These are phyloP conservation scores for Hura crepitans DNA, from an alignment of 441 rosid species.

Conservation along the genomic window DNA sequence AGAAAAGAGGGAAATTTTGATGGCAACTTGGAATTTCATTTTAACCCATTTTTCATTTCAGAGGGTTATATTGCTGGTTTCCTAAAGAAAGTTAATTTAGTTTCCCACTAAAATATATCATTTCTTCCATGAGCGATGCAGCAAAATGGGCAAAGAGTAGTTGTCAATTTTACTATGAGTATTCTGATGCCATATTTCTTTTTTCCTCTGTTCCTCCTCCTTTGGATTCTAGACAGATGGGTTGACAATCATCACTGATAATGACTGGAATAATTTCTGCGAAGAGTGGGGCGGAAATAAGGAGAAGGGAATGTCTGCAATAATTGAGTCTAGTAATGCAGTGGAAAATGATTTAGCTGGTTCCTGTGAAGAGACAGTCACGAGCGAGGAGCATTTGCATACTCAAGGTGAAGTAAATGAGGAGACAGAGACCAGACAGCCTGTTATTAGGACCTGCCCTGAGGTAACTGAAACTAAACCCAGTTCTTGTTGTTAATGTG, in stretches of 20 bases:
- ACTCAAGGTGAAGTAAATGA: slow-evolving; percentile 52
- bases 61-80: background rate
- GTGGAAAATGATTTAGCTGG: slow-evolving; percentile 32
- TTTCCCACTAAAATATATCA: background rate
- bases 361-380: slow-evolving; percentile 32
- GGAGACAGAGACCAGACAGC: slow-evolving; percentile 49
- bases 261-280: slow-evolving; percentile 92
- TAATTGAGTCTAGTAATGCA: slow-evolving; percentile 45
- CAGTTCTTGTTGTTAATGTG: slow-evolving; percentile 4
- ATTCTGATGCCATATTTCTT: slow-evolving; percentile 22
- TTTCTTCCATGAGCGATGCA: background rate
- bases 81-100: slow-evolving; percentile 3
- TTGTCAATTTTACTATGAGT: slow-evolving; percentile 1
- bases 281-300: slow-evolving; percentile 86
- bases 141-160: background rate
- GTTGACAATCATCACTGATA: slow-evolving; percentile 73
- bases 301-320: slow-evolving; percentile 70
- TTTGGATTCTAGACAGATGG: slow-evolving; percentile 78
- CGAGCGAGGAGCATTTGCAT: slow-evolving; percentile 43
- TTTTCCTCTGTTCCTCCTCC: slow-evolving; percentile 13
- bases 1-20: background rate
- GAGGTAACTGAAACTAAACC: slow-evolving; percentile 53
- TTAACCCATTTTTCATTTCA: background rate
- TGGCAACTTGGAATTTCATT: background rate
- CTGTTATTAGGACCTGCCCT: slow-evolving; percentile 58